phyloP scores from a whole-genome alignment of 306 rosid genomes.

The Cicer cuneatum region DNA sequence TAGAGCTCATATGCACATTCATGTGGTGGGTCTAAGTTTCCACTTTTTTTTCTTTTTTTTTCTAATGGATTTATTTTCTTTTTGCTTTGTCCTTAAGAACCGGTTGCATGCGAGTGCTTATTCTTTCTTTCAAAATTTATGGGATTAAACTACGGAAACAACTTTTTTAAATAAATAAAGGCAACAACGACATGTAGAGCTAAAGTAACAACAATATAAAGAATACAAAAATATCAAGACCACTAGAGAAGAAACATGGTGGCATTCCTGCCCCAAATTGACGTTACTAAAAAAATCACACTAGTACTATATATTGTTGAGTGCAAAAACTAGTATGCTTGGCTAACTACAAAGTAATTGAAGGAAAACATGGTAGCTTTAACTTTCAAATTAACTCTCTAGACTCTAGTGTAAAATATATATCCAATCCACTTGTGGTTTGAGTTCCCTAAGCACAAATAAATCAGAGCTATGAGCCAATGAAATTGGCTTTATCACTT shows the following conservation, averaged over 20 bases:
- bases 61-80: conserved; percentile 8
- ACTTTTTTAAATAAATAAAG: not conserved
- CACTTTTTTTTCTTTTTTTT: conserved; percentile 22
- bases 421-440: no score
- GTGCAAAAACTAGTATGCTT: no score
- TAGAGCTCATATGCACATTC: conserved; percentile 66
- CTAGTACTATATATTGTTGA: not conserved
- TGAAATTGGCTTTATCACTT: no score
- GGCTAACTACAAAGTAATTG: not conserved
- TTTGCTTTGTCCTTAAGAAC: conserved; percentile 50
- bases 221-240: conserved; percentile 12
- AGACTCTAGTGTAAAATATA: no score
- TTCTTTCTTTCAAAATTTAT: conserved; percentile 27
- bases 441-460: no score
- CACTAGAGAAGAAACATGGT: conserved; percentile 38
- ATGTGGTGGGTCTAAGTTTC: conserved; percentile 53
- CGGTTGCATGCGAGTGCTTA: conserved; percentile 39
- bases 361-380: no score
- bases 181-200: conserved; percentile 41
- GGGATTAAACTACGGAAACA: conserved; percentile 33
- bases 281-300: conserved; percentile 40
- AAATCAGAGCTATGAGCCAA: no score
- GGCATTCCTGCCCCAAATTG: conserved; percentile 42
- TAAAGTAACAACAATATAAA: conserved; percentile 3
- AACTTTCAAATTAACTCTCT: no score